These are phyloP conservation scores for Rubia occidens DNA, from an alignment of 305 asterid species.

Conservation along the genomic window DNA sequence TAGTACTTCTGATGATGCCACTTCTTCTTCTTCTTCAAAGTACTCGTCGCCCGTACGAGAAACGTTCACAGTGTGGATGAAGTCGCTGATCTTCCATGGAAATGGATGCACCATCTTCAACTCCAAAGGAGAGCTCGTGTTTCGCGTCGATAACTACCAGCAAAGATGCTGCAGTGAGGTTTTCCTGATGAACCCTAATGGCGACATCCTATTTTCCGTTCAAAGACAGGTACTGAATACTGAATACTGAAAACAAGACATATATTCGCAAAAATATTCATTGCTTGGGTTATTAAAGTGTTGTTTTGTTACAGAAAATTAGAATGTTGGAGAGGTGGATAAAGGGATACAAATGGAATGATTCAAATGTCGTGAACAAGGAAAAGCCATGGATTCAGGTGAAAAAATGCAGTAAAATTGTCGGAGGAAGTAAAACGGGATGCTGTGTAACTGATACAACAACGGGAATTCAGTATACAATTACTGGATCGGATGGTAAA, in stretches of 20 bases:
- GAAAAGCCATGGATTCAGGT: not conserved
- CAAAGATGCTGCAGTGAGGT: slow-evolving; percentile 32
- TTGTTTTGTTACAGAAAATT: slow-evolving; percentile 33
- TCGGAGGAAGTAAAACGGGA: too few relatives aligned
- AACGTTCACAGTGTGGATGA: too few relatives aligned
- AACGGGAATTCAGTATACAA: slow-evolving; percentile 26
- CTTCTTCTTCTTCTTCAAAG: too few relatives aligned
- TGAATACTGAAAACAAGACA: not conserved
- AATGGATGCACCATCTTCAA: slow-evolving; percentile 55
- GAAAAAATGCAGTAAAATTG: too few relatives aligned
- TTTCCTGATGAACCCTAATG: slow-evolving; percentile 42
- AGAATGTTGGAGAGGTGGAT: slow-evolving; percentile 41
- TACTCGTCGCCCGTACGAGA: too few relatives aligned
- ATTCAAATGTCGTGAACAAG: slow-evolving; percentile 19
- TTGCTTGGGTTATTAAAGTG: too few relatives aligned
- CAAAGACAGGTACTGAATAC: slow-evolving; percentile 32
- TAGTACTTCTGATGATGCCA: too few relatives aligned
- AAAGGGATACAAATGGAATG: slow-evolving; percentile 47
- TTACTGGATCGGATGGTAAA: slow-evolving; percentile 38
- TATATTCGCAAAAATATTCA: too few relatives aligned
- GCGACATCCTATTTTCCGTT: slow-evolving; percentile 43
- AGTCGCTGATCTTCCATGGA: slow-evolving; percentile 20
- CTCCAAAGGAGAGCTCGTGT: slow-evolving; percentile 37
- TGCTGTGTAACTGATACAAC: too few relatives aligned
- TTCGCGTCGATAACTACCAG: slow-evolving; percentile 58